These are phyloP conservation scores for Arthonia radiata DNA, from an alignment of 495 filamentous ascomycete species.

Conservation along the genomic window DNA sequence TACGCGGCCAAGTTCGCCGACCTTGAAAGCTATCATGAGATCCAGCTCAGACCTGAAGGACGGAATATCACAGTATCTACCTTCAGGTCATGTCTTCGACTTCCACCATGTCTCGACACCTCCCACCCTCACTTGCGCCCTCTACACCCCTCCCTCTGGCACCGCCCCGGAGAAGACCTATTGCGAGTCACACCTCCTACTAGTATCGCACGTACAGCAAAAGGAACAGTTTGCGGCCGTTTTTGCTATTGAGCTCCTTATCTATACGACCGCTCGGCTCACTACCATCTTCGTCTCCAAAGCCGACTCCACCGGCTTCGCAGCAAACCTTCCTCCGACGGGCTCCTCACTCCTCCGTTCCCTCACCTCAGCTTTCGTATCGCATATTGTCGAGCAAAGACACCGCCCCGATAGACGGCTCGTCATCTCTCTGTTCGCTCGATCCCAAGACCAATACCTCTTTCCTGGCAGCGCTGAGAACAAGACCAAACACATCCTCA, in stretches of 20 bases:
- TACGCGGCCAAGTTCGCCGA: too few species aligned
- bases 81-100: conserved; percentile 39
- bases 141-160: conserved; percentile 58
- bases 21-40: too few species aligned
- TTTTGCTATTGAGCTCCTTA: conserved; percentile 38
- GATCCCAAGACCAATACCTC: conserved; percentile 80
- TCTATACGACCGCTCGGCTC: conserved; percentile 48
- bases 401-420: conserved; percentile 42
- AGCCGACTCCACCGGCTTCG: conserved; percentile 81
- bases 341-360: conserved; percentile 46
- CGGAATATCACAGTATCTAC: conserved; percentile 43
- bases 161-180: conserved; percentile 48
- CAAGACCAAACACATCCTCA: conserved; percentile 66
- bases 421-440: conserved; percentile 75
- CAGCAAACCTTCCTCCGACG: conserved; percentile 35
- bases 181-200: conserved; percentile 69
- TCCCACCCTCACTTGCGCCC: conserved; percentile 39
- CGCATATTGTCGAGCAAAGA: conserved; percentile 40
- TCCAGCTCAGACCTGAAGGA: too few species aligned
- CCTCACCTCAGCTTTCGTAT: conserved; percentile 50
- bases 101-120: conserved; percentile 77
- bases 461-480: conserved; percentile 84
- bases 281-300: conserved; percentile 89
- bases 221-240: conserved; percentile 23
- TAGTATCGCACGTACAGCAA: conserved; percentile 28